Conservation (phyloP, 2,329 filamentous ascomycete genomes). For the Paraphoma sp. region DNA sequence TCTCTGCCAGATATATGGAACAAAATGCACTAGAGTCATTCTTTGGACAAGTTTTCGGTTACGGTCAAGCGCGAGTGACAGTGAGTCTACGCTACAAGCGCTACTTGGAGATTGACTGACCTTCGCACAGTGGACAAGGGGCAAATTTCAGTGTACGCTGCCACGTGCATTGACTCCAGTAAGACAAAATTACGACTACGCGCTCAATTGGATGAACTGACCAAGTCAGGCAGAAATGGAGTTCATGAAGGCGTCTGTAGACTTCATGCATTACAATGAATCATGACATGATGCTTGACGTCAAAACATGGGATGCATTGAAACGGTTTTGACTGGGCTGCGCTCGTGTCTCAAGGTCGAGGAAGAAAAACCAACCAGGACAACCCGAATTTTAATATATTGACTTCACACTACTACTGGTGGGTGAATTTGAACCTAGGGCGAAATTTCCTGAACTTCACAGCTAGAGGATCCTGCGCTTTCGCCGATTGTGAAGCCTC, state of each 20-base stretch:
- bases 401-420: too few species aligned
- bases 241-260: conserved; percentile 2
- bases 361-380: too few species aligned
- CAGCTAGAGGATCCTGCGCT: too few species aligned
- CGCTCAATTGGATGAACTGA: neutral
- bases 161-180: conserved; percentile 12
- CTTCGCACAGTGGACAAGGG: conserved; percentile 10
- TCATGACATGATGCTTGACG: too few species aligned
- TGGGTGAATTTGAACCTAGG: too few species aligned
- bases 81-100: neutral
- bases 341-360: too few species aligned
- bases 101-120: neutral
- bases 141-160: conserved; percentile 14
- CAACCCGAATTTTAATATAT: too few species aligned
- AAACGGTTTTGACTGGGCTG: too few species aligned
- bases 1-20: conserved; percentile 15
- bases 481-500: too few species aligned
- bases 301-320: too few species aligned
- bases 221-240: conserved; percentile 6
- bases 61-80: conserved; percentile 8
- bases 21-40: conserved; percentile 7
- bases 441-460: too few species aligned
- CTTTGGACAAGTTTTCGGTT: conserved; percentile 7
- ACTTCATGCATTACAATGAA: conserved; percentile 10
- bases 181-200: too few species aligned